Percentiles rank a stretch among this genome's conserved stretches.
Conservation (phyloP, 2,329 filamentous ascomycete species). For the Shiraia sp. region DNA sequence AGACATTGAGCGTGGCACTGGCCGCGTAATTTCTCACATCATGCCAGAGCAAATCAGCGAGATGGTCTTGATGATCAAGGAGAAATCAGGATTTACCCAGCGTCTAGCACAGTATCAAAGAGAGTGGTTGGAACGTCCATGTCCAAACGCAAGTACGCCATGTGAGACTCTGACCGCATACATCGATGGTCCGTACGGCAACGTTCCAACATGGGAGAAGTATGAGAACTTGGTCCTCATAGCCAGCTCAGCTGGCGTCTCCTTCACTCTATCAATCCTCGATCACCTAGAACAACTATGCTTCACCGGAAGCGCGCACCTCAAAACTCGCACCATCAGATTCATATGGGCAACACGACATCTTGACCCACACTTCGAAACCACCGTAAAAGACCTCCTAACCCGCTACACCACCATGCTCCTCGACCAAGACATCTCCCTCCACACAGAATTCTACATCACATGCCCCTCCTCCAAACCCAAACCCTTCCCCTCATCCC, state of each 20-base stretch:
- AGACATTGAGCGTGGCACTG: constrained; percentile 17
- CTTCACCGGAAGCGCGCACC: constrained; percentile 1
- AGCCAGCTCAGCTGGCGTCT: constrained; percentile 30
- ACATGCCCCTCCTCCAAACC: constrained; percentile 21
- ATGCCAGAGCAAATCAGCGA: constrained; percentile 16
- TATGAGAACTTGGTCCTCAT: constrained; percentile 28
- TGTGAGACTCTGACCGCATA: constrained; percentile 23
- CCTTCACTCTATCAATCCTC: constrained; percentile 28
- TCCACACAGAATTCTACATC: constrained; percentile 19
- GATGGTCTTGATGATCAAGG: constrained; percentile 27
- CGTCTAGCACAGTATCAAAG: constrained; percentile 24
- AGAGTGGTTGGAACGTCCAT: constrained; percentile 30
- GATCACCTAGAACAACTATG: constrained; percentile 29
- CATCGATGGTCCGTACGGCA: constrained; percentile 33
- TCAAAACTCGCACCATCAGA: constrained; percentile 15
- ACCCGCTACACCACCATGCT: constrained; percentile 15
- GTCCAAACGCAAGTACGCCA: constrained; percentile 28
- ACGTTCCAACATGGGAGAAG: constrained; percentile 24
- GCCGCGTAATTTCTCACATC: not conserved
- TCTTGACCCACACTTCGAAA: constrained; percentile 30
- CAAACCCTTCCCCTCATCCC: not conserved
- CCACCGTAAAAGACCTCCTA: constrained; percentile 18
- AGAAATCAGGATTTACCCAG: constrained; percentile 25
- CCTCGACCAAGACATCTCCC: constrained; percentile 15
- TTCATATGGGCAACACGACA: constrained; percentile 31